A percentile compares a stretch with the other conserved stretches of the same genome.
Evolutionary conservation across 129 eudicot species (phyloP).

Genomic region (Deinandra increscens): DNA sequence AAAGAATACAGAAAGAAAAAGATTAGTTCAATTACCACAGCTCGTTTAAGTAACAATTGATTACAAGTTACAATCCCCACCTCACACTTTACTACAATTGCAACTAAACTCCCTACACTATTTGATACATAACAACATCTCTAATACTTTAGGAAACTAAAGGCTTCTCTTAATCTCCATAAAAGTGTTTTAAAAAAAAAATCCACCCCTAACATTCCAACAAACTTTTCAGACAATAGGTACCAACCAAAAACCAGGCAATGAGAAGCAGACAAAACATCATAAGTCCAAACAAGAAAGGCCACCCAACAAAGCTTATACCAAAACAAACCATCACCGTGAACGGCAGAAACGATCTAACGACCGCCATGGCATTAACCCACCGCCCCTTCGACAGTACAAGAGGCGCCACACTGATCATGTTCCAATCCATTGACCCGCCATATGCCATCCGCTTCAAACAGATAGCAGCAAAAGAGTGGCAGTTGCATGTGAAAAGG

Average conservation of each 20-base stretch:
- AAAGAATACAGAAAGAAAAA: too few species aligned
- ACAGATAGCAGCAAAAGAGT: slow-evolving; percentile 75
- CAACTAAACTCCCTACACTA: too few species aligned
- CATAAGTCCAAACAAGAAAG: slow-evolving; percentile 59
- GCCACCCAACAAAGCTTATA: slow-evolving; percentile 74
- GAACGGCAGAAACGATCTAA: slow-evolving; percentile 72
- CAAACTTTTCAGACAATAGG: slow-evolving; percentile 45
- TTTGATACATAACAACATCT: too few species aligned
- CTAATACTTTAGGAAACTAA: too few species aligned
- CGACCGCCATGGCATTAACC: slow-evolving; percentile 57
- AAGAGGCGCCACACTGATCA: slow-evolving; percentile 72
- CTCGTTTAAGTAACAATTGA: too few species aligned
- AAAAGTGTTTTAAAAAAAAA: neutral
- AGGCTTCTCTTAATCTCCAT: neutral
- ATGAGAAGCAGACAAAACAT: slow-evolving; percentile 54
- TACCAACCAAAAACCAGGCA: slow-evolving; percentile 64
- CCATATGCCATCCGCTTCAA: slow-evolving; percentile 67
- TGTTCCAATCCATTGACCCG: slow-evolving; percentile 86
- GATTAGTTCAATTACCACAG: too few species aligned
- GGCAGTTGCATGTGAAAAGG: slow-evolving; percentile 85
- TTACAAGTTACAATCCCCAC: too few species aligned
- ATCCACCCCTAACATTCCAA: slow-evolving; percentile 47
- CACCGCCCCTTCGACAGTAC: slow-evolving; percentile 60
- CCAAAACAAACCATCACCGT: slow-evolving; percentile 60
- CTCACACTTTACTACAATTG: too few species aligned